These are phyloP conservation scores for Puccinellia tenuiflora DNA, from an alignment of 176 grass and related monocot species.

Conservation along the genomic window DNA sequence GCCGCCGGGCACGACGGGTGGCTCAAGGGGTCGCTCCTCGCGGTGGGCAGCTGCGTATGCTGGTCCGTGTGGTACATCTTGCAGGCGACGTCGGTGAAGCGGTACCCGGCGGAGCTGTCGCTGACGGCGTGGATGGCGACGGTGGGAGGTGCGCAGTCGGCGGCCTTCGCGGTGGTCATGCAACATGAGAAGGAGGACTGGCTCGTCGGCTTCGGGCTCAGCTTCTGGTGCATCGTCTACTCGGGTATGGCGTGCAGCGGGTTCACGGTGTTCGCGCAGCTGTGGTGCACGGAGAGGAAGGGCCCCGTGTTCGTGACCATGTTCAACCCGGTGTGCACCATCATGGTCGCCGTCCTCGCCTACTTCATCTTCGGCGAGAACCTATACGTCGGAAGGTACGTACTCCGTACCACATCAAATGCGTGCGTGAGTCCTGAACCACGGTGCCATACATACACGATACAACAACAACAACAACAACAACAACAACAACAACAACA, in stretches of 20 bases:
- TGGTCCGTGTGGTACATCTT: constrained; percentile 83
- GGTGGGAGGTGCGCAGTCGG: constrained; percentile 63
- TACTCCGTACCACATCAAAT: no score
- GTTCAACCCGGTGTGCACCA: constrained; percentile 75
- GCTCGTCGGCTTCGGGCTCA: constrained; percentile 71
- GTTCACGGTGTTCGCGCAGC: constrained; percentile 76
- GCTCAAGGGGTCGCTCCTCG: constrained; percentile 63
- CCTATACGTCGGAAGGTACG: constrained; percentile 62
- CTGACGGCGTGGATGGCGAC: constrained; percentile 82
- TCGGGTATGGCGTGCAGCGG: constrained; percentile 69
- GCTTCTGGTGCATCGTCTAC: constrained; percentile 83
- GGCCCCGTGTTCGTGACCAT: constrained; percentile 97
- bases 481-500: no score
- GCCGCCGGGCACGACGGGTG: constrained; percentile 35
- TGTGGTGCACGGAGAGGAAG: constrained; percentile 85
- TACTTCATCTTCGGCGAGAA: constrained; percentile 79
- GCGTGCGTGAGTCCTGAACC: no score
- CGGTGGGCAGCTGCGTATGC: constrained; percentile 68
- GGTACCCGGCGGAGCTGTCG: constrained; percentile 84
- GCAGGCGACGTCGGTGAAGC: constrained; percentile 71
- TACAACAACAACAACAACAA: no score
- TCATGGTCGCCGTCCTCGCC: constrained; percentile 71
- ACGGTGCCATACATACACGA: no score
- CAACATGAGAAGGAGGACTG: constrained; percentile 47
- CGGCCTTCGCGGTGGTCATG: constrained; percentile 44